Evolutionary conservation across 148 eudicot species (phyloP), one percentile per base, ranked within the genome.

Genomic region (Arbutus unedo): DNA sequence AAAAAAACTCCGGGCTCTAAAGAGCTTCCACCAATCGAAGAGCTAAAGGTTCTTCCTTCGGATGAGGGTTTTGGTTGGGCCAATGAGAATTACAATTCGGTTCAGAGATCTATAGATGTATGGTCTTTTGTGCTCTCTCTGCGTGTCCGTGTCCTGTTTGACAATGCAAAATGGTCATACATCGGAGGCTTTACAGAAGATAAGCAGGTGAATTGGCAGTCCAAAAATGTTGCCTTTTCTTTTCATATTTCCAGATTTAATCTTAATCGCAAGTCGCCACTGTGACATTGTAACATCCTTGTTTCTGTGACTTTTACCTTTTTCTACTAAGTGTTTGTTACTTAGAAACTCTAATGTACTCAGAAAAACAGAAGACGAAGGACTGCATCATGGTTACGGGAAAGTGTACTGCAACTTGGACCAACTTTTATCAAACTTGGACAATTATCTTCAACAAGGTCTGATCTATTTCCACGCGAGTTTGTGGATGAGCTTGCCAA

Each of bases 11-110:
- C 16, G 45, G 85, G 82, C 72, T 78, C 88, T 81, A 83, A 82
- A 14, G 98, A 89, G 78, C 95, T 94, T 80, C 99, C 96, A 8
- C 99, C 94, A 7, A 73, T 91, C 57, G 98, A 97, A 48, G 97
- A 89, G 79, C 85, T 91, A 4, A 94, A 88, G 86, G 92, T 92
- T 85, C 88, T 97, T 82, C 96, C 97, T 57, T 90, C 89, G 6
- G 99, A 97, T 87, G 96, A 92, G 86, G 89, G 92, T n/a, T 97
- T 97, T 84, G 94, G 98, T 85, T 97, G 99, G 99, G 98, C 99
- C 16, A 93, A 88, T 73, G 97, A 97, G 55, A 97, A 91, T 82
- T 97, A 94, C 84, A 97, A 89, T 83, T 88, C 91, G 15, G 80
- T 86, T 60, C 98, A 94, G 79, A 92, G 99, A 85, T 88, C 87